phyloP scores from a whole-genome alignment of 805 yeast genomes.

The Saccharomyces paradoxus region DNA sequence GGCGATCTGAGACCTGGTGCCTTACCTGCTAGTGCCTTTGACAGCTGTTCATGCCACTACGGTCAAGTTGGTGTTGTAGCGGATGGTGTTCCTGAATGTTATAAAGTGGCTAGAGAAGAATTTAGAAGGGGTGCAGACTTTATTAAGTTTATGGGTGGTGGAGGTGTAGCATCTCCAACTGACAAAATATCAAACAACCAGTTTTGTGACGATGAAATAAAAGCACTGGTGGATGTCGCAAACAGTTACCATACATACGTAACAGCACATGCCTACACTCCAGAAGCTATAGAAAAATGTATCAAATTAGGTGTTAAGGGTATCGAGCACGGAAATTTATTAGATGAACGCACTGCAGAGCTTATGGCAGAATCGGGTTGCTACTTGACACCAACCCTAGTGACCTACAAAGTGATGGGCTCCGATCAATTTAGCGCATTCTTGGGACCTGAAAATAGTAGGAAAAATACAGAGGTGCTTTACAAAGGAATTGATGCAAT shows the following conservation, averaged over 20 bases:
- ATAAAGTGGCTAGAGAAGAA: conserved; percentile 9
- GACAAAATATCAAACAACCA: conserved; percentile 9
- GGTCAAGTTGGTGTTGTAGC: conserved; percentile 7
- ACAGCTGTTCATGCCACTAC: conserved; percentile 8
- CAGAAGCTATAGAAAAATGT: conserved; percentile 8
- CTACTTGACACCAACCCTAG: conserved; percentile 9
- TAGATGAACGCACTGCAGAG: conserved; percentile 8
- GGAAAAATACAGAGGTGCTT: conserved; percentile 6
- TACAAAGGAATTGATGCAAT: conserved; percentile 7
- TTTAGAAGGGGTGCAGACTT: conserved; percentile 11
- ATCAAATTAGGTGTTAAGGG: conserved; percentile 8
- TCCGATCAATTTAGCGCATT: conserved; percentile 8
- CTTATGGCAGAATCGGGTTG: conserved; percentile 7
- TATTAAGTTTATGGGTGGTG: conserved; percentile 9
- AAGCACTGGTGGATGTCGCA: conserved; percentile 8
- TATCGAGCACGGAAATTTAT: conserved; percentile 9
- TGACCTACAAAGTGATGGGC: conserved; percentile 9
- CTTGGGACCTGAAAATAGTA: conserved; percentile 3
- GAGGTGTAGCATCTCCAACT: conserved; percentile 13
- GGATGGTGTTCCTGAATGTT: conserved; percentile 8
- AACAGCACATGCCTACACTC: conserved; percentile 11
- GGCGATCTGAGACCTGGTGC: conserved; percentile 7
- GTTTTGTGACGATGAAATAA: conserved; percentile 9
- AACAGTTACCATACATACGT: conserved; percentile 8
- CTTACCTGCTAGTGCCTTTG: conserved; percentile 7